Percentiles rank a stretch among this genome's conserved stretches.
phyloP scores from a whole-genome alignment of 495 filamentous ascomycete species.

The Xylaria acuta region DNA sequence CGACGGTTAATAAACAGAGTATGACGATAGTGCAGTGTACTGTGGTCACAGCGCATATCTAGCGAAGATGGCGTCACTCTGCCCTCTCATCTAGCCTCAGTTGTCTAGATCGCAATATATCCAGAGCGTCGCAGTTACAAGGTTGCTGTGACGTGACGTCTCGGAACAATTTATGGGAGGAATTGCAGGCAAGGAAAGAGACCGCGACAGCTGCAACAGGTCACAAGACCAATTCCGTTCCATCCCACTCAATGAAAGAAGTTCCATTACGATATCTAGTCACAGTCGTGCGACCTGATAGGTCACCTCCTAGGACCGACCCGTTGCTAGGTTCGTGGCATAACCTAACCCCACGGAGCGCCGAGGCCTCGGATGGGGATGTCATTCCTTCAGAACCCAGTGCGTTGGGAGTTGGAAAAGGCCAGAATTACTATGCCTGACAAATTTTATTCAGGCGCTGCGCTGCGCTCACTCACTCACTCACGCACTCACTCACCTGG shows the following conservation, averaged over 20 bases:
- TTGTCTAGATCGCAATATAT: background rate
- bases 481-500: background rate
- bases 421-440: conserved; percentile 12
- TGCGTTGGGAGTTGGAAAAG: background rate
- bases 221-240: conserved; percentile 22
- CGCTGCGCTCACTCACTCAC: too few relatives aligned
- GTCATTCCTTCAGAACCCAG: background rate
- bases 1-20: conserved; percentile 1
- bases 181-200: conserved; percentile 7
- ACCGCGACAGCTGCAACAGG: conserved; percentile 22
- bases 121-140: background rate
- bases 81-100: background rate
- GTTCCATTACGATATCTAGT: background rate
- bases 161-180: conserved; percentile 4
- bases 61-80: conserved; percentile 9
- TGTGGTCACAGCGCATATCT: background rate
- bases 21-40: background rate
- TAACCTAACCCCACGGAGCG: background rate
- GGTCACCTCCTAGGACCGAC: conserved; percentile 8
- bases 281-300: conserved; percentile 24
- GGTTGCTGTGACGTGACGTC: conserved; percentile 14
- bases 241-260: background rate
- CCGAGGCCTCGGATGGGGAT: conserved; percentile 10
- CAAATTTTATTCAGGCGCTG: background rate
- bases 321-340: conserved; percentile 9